Evolutionary conservation across 371 early-diverging fungal species (phyloP), one percentile per base, ranked within the genome.

Genomic region (Basidiobolus meristosporus): DNA sequence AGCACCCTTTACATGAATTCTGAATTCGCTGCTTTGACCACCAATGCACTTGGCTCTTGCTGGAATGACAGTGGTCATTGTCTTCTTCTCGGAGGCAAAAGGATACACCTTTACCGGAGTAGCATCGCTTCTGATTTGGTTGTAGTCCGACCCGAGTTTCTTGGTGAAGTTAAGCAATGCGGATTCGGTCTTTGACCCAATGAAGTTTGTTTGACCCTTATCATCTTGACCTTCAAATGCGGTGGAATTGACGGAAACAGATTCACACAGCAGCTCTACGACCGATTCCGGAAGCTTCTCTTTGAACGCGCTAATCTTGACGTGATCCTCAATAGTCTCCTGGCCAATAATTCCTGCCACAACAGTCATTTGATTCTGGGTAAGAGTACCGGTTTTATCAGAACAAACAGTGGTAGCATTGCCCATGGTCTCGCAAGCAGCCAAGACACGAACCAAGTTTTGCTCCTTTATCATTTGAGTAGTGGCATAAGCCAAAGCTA

Each of bases 401-500:
- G 82, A 78, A 53, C 90, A 89, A 23, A 92, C 66, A 5, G 82
- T 82, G 5, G 90, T 90, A 1, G 90, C 89, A 50, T 76, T 80
- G 4, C 89, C 88, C 90, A 90, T 90, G 22, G 85, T 88, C 57
- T 92, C 93, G 50, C 93, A 91, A 5, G 93, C 82, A 30, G 77
- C 66, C 17, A 92, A 56, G 15, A 82, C 69, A 16, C 90, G 70
- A 5, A 92, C 92, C 20, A 92, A 56, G 52, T 86, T 89, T 48
- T 88, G 85, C 48, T 92, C 89, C 46, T 77, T 77, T 36, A 82
- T 54, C 93, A 84, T 92, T 6, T 70, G 60, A n/a, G 67, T 73
- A 12, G 78, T 77, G 9, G 77, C 80, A 53, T 66, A 79, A 2
- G 80, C 80, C 15, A 82, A 52, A 22, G 82, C 77, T 17, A 82